Conservation (phyloP, 768 basidiomycete genomes). For the Candolleomyces eurysporus region DNA sequence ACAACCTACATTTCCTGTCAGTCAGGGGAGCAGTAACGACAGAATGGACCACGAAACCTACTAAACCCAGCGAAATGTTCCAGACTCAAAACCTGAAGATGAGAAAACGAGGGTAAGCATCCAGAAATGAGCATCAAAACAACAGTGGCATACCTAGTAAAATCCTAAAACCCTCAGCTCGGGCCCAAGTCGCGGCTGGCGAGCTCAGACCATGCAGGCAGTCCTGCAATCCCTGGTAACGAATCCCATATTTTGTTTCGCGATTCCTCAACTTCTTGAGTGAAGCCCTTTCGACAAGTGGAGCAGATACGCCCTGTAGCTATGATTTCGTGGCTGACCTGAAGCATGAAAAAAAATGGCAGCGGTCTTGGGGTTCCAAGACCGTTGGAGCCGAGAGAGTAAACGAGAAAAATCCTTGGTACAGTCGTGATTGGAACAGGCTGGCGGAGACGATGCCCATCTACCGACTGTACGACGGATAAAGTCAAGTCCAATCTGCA, state of each 20-base stretch:
- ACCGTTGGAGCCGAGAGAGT: conserved; percentile 39
- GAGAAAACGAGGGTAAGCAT: not conserved
- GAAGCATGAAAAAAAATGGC: conserved; percentile 52
- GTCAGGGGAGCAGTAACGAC: too few species aligned
- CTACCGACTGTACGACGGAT: conserved; percentile 38
- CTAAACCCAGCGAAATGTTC: too few species aligned
- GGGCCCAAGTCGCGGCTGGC: conserved; percentile 13
- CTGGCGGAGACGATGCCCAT: conserved; percentile 25
- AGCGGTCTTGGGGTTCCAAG: conserved; percentile 50
- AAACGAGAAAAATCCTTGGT: conserved; percentile 41
- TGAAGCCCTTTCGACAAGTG: conserved; percentile 42
- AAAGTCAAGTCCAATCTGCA: conserved; percentile 48
- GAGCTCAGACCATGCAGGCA: conserved; percentile 46
- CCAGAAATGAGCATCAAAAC: not conserved
- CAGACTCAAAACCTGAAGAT: too few species aligned
- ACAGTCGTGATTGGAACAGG: not conserved
- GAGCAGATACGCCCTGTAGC: conserved; percentile 42
- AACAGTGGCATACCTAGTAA: not conserved
- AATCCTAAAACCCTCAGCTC: not conserved
- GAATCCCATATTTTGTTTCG: conserved; percentile 46
- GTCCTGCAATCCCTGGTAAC: conserved; percentile 42
- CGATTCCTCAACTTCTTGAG: conserved; percentile 33
- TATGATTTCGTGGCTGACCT: conserved; percentile 37
- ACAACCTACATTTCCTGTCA: too few species aligned
- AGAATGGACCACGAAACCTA: too few species aligned